Percentiles rank a stretch among this genome's conserved stretches.
Evolutionary conservation across 2,329 filamentous ascomycete species (phyloP).

Genomic region (Aspergillus hiratsukae): DNA sequence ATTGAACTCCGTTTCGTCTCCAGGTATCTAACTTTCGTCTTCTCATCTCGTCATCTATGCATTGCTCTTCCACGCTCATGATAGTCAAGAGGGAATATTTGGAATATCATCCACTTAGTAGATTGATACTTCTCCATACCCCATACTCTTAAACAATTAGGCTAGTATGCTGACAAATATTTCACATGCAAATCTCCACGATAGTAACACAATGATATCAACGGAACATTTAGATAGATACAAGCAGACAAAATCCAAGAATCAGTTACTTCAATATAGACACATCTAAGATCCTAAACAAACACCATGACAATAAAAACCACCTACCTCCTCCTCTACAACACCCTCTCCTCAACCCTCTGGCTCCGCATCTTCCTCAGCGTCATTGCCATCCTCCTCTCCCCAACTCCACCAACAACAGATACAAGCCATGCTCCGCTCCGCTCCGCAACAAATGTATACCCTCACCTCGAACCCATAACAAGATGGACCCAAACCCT

Average conservation of each 20-base stretch:
- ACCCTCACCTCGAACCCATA: slow-evolving; percentile 19
- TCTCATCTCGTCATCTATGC: neutral
- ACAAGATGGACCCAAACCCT: slow-evolving; percentile 24
- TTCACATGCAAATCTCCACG: neutral
- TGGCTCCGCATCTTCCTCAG: slow-evolving; percentile 23
- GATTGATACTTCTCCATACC: neutral
- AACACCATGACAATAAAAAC: neutral
- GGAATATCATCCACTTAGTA: neutral
- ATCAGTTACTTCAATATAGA: neutral
- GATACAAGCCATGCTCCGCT: too few species aligned
- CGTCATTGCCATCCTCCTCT: slow-evolving; percentile 6
- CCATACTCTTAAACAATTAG: neutral
- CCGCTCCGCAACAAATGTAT: slow-evolving; percentile 9
- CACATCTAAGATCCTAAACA: neutral
- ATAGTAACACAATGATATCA: neutral
- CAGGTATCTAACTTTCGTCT: neutral
- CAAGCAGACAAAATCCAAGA: neutral
- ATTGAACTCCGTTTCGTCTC: neutral
- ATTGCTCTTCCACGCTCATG: too few species aligned
- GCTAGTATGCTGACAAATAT: neutral
- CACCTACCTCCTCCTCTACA: slow-evolving; percentile 24
- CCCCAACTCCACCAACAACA: neutral
- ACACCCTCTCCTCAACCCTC: slow-evolving; percentile 17
- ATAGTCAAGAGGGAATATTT: neutral
- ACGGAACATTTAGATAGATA: too few species aligned